A percentile compares a stretch with the other conserved stretches of the same genome.
phyloP scores from a whole-genome alignment of 768 basidiomycete species.

The Tulasnella sp. region DNA sequence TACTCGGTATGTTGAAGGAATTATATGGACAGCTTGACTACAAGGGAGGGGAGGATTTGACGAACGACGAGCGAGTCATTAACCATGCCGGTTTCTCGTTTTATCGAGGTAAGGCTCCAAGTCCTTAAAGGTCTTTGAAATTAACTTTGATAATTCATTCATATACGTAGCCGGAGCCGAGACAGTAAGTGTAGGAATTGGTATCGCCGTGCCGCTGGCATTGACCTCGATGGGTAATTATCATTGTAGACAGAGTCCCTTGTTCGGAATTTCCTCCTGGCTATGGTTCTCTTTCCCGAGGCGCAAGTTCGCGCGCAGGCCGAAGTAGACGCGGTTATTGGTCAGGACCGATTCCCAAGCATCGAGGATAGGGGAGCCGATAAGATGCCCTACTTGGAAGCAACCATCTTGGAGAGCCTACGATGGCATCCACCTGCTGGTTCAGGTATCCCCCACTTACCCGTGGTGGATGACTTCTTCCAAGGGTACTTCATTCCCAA shows the following conservation, averaged over 20 bases:
- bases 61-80: background rate
- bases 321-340: constrained; percentile 36
- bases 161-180: background rate
- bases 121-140: background rate
- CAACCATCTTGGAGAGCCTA: constrained; percentile 35
- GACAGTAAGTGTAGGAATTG: background rate
- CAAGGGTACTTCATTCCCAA: constrained; percentile 15
- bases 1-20: constrained; percentile 17
- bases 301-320: constrained; percentile 30
- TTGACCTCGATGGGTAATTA: too few species aligned
- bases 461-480: constrained; percentile 18
- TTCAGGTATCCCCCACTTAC: background rate
- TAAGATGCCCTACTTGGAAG: constrained; percentile 34
- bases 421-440: constrained; percentile 26
- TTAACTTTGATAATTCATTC: background rate
- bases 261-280: background rate
- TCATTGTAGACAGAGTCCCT: constrained; percentile 2
- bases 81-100: background rate
- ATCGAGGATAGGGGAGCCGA: constrained; percentile 29
- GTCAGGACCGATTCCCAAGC: constrained; percentile 31
- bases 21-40: background rate
- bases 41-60: background rate
- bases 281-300: constrained; percentile 1
- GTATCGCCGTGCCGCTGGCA: background rate
- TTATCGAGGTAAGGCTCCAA: background rate